A percentile compares a stretch with the other conserved stretches of the same genome.
Evolutionary conservation across 371 early-diverging fungal genomes (phyloP).

Genomic region (Mortierella sp.): DNA sequence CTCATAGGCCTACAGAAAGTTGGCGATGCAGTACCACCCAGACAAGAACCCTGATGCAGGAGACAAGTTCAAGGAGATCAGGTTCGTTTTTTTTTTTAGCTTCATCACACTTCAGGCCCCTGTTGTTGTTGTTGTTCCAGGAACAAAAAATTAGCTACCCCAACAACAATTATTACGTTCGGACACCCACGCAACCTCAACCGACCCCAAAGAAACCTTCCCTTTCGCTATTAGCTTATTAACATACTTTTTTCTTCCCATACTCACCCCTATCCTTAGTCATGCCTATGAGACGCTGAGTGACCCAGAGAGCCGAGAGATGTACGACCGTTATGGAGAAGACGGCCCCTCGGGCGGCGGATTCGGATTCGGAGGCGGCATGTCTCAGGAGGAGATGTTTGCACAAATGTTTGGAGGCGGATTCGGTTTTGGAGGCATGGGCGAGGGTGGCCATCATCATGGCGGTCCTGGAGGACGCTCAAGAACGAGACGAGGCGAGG

Average conservation of each 20-base stretch:
- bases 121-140: background rate
- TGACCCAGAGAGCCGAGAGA: slow-evolving; percentile 87
- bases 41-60: slow-evolving; percentile 90
- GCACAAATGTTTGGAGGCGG: slow-evolving; percentile 87
- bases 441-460: slow-evolving; percentile 60
- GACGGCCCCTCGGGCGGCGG: slow-evolving; percentile 78
- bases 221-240: background rate
- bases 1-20: slow-evolving; percentile 85
- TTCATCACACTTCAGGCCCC: background rate
- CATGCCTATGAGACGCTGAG: slow-evolving; percentile 97
- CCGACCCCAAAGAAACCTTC: background rate
- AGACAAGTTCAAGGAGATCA: slow-evolving; percentile 92
- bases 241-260: background rate
- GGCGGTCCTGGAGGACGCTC: slow-evolving; percentile 59
- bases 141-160: background rate
- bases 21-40: slow-evolving; percentile 96
- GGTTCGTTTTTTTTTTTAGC: slow-evolving; percentile 15
- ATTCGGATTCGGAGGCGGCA: slow-evolving; percentile 58
- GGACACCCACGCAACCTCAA: background rate
- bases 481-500: slow-evolving; percentile 84
- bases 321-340: slow-evolving; percentile 92
- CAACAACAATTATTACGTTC: background rate
- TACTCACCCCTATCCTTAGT: slow-evolving; percentile 24
- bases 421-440: slow-evolving; percentile 63
- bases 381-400: slow-evolving; percentile 89